phyloP scores from a whole-genome alignment of 176 grass and related monocot genomes.

The Rhynchospora tenuis region DNA sequence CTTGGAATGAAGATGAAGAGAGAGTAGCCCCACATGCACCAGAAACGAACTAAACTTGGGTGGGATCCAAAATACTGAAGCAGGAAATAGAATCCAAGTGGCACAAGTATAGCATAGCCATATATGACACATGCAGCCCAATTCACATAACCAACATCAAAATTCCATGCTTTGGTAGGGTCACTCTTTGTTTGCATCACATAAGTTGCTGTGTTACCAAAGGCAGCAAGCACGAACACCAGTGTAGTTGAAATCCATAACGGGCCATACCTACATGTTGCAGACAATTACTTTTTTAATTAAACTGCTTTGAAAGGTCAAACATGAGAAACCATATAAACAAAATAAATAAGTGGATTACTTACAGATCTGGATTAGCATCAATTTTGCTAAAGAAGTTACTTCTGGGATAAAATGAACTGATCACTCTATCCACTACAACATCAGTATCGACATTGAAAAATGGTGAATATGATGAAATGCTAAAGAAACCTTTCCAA shows the following conservation, averaged over 20 bases:
- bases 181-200: slow-evolving; percentile 64
- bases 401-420: slow-evolving; percentile 79
- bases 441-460: slow-evolving; percentile 96
- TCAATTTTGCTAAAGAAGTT: slow-evolving; percentile 85
- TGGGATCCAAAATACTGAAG: slow-evolving; percentile 81
- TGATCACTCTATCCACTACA: slow-evolving; percentile 69
- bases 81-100: slow-evolving; percentile 76
- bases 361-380: slow-evolving; percentile 93
- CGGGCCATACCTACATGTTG: slow-evolving; percentile 59
- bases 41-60: slow-evolving; percentile 66
- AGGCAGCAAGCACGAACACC: slow-evolving; percentile 71
- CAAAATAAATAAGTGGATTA: slow-evolving; percentile 15
- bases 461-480: slow-evolving; percentile 86
- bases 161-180: slow-evolving; percentile 51
- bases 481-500: slow-evolving; percentile 86
- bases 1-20: slow-evolving; percentile 84
- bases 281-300: not conserved
- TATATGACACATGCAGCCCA: slow-evolving; percentile 93
- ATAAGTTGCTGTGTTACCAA: slow-evolving; percentile 85
- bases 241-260: slow-evolving; percentile 91
- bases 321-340: not conserved
- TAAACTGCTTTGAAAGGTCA: not conserved
- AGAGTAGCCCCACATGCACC: slow-evolving; percentile 99
- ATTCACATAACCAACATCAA: slow-evolving; percentile 84
- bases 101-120: slow-evolving; percentile 69